Conservation (phyloP, 495 filamentous ascomycete species). For the Aspergillus conjunctus region DNA sequence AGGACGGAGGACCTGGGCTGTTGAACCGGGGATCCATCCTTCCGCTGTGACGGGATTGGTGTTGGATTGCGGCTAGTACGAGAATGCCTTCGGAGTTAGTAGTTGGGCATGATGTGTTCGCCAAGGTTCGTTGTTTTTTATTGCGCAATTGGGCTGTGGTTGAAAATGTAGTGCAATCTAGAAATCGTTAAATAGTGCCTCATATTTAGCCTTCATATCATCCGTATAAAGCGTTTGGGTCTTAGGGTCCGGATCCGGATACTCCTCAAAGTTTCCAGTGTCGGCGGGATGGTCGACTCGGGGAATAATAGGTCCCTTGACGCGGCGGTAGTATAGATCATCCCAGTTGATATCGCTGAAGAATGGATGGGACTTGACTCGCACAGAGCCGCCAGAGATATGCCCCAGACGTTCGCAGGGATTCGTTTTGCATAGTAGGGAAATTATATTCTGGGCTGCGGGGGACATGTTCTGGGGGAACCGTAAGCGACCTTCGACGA, state of each 20-base stretch:
- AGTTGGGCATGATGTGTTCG: background rate
- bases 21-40: background rate
- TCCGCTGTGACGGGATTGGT: background rate
- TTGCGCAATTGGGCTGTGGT: background rate
- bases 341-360: conserved; percentile 87
- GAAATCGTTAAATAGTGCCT: conserved; percentile 79
- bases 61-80: background rate
- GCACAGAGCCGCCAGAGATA: conserved; percentile 76
- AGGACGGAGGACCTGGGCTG: background rate
- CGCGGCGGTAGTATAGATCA: conserved; percentile 67
- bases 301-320: conserved; percentile 84
- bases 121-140: background rate
- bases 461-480: conserved; percentile 59
- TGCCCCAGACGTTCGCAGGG: conserved; percentile 85
- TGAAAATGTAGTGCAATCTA: conserved; percentile 32
- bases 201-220: conserved; percentile 74
- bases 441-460: conserved; percentile 82
- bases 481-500: conserved; percentile 45
- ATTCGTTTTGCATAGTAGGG: conserved; percentile 84
- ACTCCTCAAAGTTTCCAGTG: conserved; percentile 87
- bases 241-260: conserved; percentile 65
- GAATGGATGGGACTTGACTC: conserved; percentile 87
- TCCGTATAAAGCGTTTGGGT: conserved; percentile 64
- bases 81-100: background rate
- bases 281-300: conserved; percentile 79